phyloP scores from a whole-genome alignment of 352 stramenopile species.

The Pythium chondricola region DNA sequence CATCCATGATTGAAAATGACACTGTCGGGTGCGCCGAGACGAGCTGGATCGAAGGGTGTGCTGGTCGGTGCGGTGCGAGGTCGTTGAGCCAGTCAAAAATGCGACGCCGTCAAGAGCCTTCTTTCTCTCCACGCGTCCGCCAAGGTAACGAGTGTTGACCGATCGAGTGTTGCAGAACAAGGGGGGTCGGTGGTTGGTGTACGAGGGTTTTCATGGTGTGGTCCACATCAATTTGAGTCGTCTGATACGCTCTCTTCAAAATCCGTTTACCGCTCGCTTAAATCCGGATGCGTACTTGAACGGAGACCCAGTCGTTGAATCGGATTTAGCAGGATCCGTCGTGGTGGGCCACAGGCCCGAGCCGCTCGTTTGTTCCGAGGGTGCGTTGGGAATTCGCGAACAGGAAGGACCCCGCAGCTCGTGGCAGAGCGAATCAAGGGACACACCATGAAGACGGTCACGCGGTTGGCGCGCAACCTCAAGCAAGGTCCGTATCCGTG shows the following conservation, averaged over 20 bases:
- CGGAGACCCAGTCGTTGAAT: background rate
- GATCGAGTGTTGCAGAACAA: conserved; percentile 4
- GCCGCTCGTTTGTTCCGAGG: conserved; percentile 8
- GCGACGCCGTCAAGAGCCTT: background rate
- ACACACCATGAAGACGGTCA: conserved; percentile 18
- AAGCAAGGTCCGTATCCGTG: conserved; percentile 17
- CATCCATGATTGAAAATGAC: conserved; percentile 48
- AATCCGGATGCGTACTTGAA: background rate
- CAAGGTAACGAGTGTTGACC: conserved; percentile 3
- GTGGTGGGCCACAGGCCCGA: too few species aligned
- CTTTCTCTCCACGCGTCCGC: conserved; percentile 10
- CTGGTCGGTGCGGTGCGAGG: background rate
- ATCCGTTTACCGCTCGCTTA: too few species aligned
- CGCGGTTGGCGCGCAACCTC: conserved; percentile 21
- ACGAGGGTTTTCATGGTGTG: conserved; percentile 4
- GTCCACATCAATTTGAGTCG: conserved; percentile 12
- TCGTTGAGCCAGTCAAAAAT: conserved; percentile 3
- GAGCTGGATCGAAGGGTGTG: background rate
- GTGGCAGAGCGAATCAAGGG: background rate
- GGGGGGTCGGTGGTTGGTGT: conserved; percentile 15
- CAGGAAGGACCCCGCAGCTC: background rate
- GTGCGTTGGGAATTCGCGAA: conserved; percentile 7
- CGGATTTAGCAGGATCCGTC: conserved; percentile 4
- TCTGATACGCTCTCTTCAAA: too few species aligned
- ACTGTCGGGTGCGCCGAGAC: background rate